Evolutionary conservation across 2,329 filamentous ascomycete species (phyloP), one percentile per base, ranked within the genome.

Genomic region (Pseudogymnoascus sp.): DNA sequence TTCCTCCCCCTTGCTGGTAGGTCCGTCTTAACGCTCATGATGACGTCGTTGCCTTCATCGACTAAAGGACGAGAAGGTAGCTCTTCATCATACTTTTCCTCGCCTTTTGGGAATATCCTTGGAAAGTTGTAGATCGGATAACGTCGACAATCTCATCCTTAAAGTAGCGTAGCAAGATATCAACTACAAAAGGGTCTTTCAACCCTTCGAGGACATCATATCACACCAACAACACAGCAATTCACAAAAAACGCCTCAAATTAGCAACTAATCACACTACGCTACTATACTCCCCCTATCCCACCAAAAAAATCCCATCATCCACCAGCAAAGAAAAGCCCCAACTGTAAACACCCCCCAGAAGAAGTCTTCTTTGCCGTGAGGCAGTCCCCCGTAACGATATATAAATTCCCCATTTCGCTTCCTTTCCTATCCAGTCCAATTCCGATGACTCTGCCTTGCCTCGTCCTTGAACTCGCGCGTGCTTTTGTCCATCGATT

Each of bases 281-380:
- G 50, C 50, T 56, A 56, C 25, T 50, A 18, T 56, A 56, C 50
- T 56, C 50, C 50, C 50, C 50, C 28, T 33, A 33, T 56, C 28
- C 50, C n/a, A 33, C 28, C 50, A 33, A 18, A 18, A 33, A 28
- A 56, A 56, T 56, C 50, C 50, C 50, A 56, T 56, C 50, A 56
- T 56, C 50, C 50, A 56, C 50, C 50, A 56, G 50, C 50, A 56
- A 56, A 56, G 50, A 56, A 56, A 56, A 56, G 50, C 50, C 50
- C 50, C 50, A 56, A 56, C 50, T 56, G 50, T 56, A 56, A 56
- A 33, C 50, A 53, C 50, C 50, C 50, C 50, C 50, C 50, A 56
- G 50, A 56, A 56, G 50, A 56, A 60, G 59, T 60, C 37, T 60
- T 60, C 59, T 60, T 42, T 60, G 59, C 59, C 59, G 59, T 40